Evolutionary conservation across 805 yeast species (phyloP).

Genomic region (Wickerhamomyces sydowiorum): DNA sequence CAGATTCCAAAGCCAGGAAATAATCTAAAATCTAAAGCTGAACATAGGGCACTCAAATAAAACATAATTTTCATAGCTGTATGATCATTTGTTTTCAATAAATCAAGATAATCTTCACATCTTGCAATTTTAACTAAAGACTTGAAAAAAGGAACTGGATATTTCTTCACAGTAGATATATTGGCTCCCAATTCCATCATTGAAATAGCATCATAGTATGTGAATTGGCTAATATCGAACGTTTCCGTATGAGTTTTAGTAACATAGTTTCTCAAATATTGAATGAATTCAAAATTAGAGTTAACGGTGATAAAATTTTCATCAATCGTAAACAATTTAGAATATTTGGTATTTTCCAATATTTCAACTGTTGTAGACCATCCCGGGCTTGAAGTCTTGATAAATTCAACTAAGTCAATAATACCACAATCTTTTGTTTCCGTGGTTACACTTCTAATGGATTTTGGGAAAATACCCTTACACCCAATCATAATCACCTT

Average conservation of each 20-base stretch:
- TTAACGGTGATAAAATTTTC: no score
- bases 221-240: background rate
- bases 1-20: conserved; percentile 11
- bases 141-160: conserved; percentile 16
- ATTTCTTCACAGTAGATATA: background rate
- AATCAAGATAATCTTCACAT: conserved; percentile 4
- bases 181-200: background rate
- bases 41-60: conserved; percentile 14
- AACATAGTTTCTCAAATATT: background rate
- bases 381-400: no score
- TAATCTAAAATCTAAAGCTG: conserved; percentile 17
- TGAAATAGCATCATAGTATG: background rate
- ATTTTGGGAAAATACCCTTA: background rate
- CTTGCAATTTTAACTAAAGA: conserved; percentile 7
- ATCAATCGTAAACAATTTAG: no score
- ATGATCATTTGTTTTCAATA: conserved; percentile 12
- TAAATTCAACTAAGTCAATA: background rate
- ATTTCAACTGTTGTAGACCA: no score
- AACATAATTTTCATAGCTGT: conserved; percentile 18
- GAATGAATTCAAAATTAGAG: background rate
- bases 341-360: no score
- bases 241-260: background rate
- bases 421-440: background rate
- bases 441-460: background rate
- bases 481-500: background rate